These are phyloP conservation scores for Rhizopogon vinicolor DNA, from an alignment of 768 basidiomycete species.

Conservation along the genomic window DNA sequence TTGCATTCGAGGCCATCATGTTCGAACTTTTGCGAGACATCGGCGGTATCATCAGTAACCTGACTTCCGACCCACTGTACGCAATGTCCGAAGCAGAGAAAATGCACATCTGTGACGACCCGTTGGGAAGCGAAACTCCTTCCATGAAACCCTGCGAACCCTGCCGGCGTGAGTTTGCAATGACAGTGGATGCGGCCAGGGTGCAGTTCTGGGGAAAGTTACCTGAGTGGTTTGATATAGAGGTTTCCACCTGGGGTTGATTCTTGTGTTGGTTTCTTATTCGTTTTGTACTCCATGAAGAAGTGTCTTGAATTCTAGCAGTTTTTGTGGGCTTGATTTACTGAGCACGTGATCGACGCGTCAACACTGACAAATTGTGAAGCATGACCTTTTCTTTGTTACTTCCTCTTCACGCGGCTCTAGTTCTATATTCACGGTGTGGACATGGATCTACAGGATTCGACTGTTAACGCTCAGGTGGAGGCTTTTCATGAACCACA, in stretches of 20 bases:
- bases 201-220: constrained; percentile 63
- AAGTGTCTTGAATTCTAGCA: too few species aligned
- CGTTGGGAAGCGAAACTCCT: constrained; percentile 35
- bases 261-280: neutral
- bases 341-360: neutral
- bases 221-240: constrained; percentile 63
- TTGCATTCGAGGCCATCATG: constrained; percentile 69
- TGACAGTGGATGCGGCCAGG: constrained; percentile 53
- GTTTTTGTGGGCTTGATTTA: neutral
- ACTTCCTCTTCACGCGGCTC: too few species aligned
- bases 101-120: constrained; percentile 57
- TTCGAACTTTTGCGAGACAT: constrained; percentile 73
- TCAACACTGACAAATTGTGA: neutral
- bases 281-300: neutral
- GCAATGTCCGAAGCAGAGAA: constrained; percentile 62
- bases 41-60: constrained; percentile 61
- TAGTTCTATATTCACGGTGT: neutral
- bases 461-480: neutral
- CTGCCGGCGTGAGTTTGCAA: constrained; percentile 58
- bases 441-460: neutral
- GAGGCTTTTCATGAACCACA: neutral
- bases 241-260: constrained; percentile 36
- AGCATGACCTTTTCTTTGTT: too few species aligned
- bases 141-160: constrained; percentile 58
- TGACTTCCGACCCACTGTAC: constrained; percentile 66